Evolutionary conservation across 495 filamentous ascomycete species (phyloP).

Genomic region (Xylaria curta): DNA sequence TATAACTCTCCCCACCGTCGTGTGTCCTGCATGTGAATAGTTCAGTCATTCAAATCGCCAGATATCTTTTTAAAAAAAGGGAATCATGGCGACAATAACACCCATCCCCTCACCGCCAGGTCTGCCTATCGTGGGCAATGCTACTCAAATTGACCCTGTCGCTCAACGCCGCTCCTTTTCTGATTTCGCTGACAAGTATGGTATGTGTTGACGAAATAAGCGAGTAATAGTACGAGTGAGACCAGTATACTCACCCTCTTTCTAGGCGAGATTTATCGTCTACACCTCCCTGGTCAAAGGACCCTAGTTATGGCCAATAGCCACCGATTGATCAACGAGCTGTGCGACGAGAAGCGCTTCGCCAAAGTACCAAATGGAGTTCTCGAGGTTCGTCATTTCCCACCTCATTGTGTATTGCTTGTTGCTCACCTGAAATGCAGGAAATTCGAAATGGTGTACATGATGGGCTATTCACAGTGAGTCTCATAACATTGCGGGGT

Average conservation of each 20-base stretch:
- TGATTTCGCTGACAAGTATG: constrained; percentile 41
- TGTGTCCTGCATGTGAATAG: too few relatives aligned
- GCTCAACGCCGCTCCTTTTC: constrained; percentile 33
- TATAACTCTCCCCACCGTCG: neutral
- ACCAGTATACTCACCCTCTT: constrained; percentile 8
- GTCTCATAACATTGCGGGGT: neutral
- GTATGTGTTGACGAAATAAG: constrained; percentile 27
- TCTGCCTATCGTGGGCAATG: constrained; percentile 40
- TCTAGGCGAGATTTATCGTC: constrained; percentile 39
- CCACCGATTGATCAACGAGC: constrained; percentile 66
- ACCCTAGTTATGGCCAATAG: constrained; percentile 51
- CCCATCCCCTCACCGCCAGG: constrained; percentile 41
- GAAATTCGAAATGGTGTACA: constrained; percentile 65
- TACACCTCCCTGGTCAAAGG: constrained; percentile 34
- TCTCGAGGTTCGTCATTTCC: constrained; percentile 27
- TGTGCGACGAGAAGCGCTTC: constrained; percentile 73
- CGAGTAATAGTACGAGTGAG: neutral
- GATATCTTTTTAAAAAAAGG: neutral
- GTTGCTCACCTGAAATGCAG: constrained; percentile 32
- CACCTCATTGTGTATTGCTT: neutral
- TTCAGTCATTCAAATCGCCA: neutral
- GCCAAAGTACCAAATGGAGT: constrained; percentile 55
- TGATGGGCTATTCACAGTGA: constrained; percentile 71
- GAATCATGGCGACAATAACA: constrained; percentile 32
- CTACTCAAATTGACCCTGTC: constrained; percentile 35